Evolutionary conservation across 2,329 filamentous ascomycete species (phyloP), one percentile per base, ranked within the genome.

Genomic region (Fusarium goolgardi): DNA sequence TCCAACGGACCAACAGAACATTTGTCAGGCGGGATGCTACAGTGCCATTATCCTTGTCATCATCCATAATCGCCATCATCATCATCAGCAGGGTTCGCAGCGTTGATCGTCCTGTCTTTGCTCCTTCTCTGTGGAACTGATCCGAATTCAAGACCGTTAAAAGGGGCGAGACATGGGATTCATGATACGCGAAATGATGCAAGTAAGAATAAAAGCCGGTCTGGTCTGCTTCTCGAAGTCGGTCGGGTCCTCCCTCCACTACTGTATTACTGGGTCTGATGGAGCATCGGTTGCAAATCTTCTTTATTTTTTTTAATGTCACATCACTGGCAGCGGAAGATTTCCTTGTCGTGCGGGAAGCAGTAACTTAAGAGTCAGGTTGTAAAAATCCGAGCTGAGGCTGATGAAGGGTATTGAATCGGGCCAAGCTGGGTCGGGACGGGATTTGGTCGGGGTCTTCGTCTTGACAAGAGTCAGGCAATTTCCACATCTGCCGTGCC

Each of bases 171-270:
- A 37, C 32, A 45, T 62, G 44, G 52, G 52, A 45, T 46, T 63
- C 47, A 47, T 67, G 64, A 67, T 67, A 67, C 64, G 58, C 64
- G 64, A 67, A 67, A 66, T 66, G 63, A 66, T 66, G 63, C 63
- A 63, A 39, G 59, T 56, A 62, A 66, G 46, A 57, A 40, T 29
- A 47, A 63, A 54, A 54, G 51, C 51, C 31, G 41, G 46, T 50
- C 32, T 20, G 27, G 44, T 32, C 40, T 46, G 63, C 63, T 57
- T 66, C 63, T 66, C 56, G 56, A 66, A 66, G 41, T 41, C 32
- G 23, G n/a, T 55, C 37, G 43, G 18, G 43, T 6, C 41, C 13
- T n/a, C 41, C 15, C 41, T 44, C 41, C 41, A 29, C 41, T 44
- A 18, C 25, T 44, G 25, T 8, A 27, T 23, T 25, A 27, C 21